Evolutionary conservation across 1,284 basidiomycete species (phyloP), one percentile per base, ranked within the genome.

Genomic region (Fomitiporia mediterranea): DNA sequence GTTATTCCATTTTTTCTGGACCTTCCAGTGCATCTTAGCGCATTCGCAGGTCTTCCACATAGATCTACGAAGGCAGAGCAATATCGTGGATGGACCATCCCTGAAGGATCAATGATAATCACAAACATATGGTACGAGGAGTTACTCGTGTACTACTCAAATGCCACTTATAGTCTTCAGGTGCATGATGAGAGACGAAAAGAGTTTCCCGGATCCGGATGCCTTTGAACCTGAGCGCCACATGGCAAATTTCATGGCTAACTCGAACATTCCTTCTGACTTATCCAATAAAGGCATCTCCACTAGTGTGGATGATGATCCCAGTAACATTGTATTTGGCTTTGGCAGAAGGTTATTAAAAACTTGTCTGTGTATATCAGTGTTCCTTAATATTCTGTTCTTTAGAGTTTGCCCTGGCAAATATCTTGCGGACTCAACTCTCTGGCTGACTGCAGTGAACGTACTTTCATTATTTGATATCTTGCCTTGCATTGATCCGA

Each of bases 51-150:
- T 28, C 27, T 4, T 48, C 39, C 30, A 53, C 40, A 13, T 19
- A 48, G 23, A 50, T 48, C 6, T 53, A 59, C 19, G 32, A 3
- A 1, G 37, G 51, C 21, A 13, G 51, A 42, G 17, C 44, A 51
- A 25, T 61, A 59, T 30, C 37, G 50, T 27, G 55, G 58, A 21
- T 48, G 46, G 51, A 32, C 32, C 15, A 56, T 61, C 3, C 58
- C 58, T 3, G 47, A 8, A 2, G 46, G 58, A 9, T 42, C 60
- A 17, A 50, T 57, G 32, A 17, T 57, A 4, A 37, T 61, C 4
- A 25, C 55, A 2, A 61, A 61, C 32, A 57, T 59, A 23, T 61
- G 60, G 57, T 58, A 43, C 13, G 55, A 9, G 2, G 4, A 17
- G 21, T 40, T 21, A 28, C 15, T 47, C 46, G 28, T 39, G 25